Evolutionary conservation across 441 rosid species (phyloP).

Genomic region (Erysimum pusillum): DNA sequence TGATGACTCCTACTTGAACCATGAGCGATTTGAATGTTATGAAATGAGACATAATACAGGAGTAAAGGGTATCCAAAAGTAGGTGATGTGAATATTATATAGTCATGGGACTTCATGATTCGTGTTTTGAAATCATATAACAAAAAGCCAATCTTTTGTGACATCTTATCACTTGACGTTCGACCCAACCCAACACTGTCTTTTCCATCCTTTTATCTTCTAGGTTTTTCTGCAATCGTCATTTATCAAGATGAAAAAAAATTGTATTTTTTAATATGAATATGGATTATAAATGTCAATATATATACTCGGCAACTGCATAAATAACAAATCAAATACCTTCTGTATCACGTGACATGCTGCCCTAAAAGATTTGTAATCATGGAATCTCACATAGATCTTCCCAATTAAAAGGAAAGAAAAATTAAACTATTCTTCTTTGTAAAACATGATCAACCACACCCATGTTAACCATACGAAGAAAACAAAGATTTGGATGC

Average conservation of each 20-base stretch:
- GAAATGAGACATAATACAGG: slow-evolving; percentile 18
- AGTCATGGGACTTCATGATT: slow-evolving; percentile 47
- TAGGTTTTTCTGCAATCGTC: neutral
- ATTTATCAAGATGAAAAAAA: neutral
- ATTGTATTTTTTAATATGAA: neutral
- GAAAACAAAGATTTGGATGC: neutral
- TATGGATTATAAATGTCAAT: slow-evolving; percentile 11
- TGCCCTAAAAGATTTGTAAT: slow-evolving; percentile 35
- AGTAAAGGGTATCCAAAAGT: neutral
- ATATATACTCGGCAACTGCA: slow-evolving; percentile 25
- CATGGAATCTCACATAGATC: slow-evolving; percentile 27
- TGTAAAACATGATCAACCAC: neutral
- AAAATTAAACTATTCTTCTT: neutral
- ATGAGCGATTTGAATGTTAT: neutral
- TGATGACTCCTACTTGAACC: slow-evolving; percentile 4
- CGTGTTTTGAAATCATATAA: slow-evolving; percentile 40
- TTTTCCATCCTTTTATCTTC: slow-evolving; percentile 16
- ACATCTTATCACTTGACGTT: slow-evolving; percentile 46
- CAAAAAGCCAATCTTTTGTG: slow-evolving; percentile 44
- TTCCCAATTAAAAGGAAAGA: neutral
- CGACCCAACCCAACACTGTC: slow-evolving; percentile 49
- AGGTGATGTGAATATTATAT: slow-evolving; percentile 32
- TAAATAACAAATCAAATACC: slow-evolving; percentile 26
- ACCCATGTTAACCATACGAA: slow-evolving; percentile 7
- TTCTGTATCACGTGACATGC: slow-evolving; percentile 39